Evolutionary conservation across 108 stramenopile species (phyloP), one percentile per base, ranked within the genome.

Genomic region (Nannochloropsis salina): DNA sequence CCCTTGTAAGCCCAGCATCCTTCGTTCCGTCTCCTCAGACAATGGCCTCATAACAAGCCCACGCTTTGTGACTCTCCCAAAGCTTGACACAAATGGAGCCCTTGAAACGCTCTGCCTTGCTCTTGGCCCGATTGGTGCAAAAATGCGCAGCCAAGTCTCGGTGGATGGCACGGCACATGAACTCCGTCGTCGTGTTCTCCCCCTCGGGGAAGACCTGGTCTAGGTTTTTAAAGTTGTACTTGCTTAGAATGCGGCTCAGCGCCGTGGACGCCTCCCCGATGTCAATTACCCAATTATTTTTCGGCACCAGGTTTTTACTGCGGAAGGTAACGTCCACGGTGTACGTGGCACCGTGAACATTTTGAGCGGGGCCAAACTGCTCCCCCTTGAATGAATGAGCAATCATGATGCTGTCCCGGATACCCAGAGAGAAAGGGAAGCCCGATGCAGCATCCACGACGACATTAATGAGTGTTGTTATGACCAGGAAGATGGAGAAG

Each of bases 1-100:
- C 18, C 44, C 20, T 21, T 20, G 2, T 20, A n/a, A n/a, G 3
- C 9, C 44, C 20, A 5, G 5, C 42, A 15, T 47, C 45, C 41
- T 41, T 45, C 47, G 22, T 41, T 3, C 79, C 22, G n/a, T 41
- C 31, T 84, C 61, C 47, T 80, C 86, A 85, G 9, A 92, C 89
- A 2, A 84, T 44, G 43, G 93, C 95, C 45, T 93, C 93, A 86
- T 94, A 96, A 22, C 91, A 93, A 9, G 94, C 96, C 96, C 96
- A 97, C 42, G 96, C 96, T 87, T 94, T 96, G 90, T 97, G 96
- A 79, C 94, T 94, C 85, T 97, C 96, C 93, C 93, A 97, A 82
- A 97, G 87, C 47, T 96, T 95, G 80, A 97, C 94, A 83, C 95
- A 92, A 43, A 97, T 89, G 80, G 87, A 86, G 22, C 96, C 96